Evolutionary conservation across 306 rosid genomes (phyloP), one percentile per base, ranked within the genome.

Genomic region (Ziziphus jujuba): DNA sequence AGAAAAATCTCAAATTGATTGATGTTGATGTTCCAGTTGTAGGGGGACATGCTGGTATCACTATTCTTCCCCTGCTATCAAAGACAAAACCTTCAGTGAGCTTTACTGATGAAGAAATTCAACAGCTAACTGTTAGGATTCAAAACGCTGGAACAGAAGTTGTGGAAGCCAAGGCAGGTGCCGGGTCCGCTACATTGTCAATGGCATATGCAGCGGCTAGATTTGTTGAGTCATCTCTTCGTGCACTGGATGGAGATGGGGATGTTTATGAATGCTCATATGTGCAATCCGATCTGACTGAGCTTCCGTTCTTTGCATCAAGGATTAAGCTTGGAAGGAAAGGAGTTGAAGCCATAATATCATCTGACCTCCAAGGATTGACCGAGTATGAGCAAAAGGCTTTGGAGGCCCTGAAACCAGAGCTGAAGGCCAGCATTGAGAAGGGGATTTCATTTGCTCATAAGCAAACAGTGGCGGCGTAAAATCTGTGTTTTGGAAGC

Each of bases 121-220:
- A 77, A 21, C 84, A 87, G 79, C 80, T 95, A 13, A 95, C 97
- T 5, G 87, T 82, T 11, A 83, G 97, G 83, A 90, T 87, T 72
- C 99, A 95, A 75, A 95, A 90, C 58, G 99, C 96, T 9, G 99
- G 99, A 74, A 95, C 97, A 3, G 99, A 95, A 78, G 99, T 95
- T 61, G 99, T 95, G 10, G 99, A 95, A 71, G 99, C 99, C 3
- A 95, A 95, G 84, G 99, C 97, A 5, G 99, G 99, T 53, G 82
- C 96, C 13, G 99, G 99, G 22, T 95, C 99, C 47, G 99, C 99
- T 38, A 95, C 99, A 56, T 70, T 95, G 80, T 95, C 99, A 13
- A 95, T 95, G 99, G 99, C 99, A 54, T 95, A 95, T 78, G 97
- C 97, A 3, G 99, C 99, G 0, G 99, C 99, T 21, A 82, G 99